Percentiles rank a stretch among this genome's conserved stretches.
phyloP scores from a whole-genome alignment of 2,329 filamentous ascomycete species.

The Fusarium multiceps region DNA sequence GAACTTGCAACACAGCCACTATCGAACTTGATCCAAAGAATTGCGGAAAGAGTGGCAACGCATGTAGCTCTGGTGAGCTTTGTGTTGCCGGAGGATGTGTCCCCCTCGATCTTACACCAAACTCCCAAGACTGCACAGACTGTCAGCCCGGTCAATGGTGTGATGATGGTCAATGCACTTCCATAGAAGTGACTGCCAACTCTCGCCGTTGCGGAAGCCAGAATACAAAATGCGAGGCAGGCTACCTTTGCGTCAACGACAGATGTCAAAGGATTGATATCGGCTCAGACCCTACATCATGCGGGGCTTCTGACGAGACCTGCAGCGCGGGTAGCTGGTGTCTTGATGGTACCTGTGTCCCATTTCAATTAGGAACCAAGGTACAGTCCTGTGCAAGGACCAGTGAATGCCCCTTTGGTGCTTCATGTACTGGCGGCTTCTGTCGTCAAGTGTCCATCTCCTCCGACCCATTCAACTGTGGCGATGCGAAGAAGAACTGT shows the following conservation, averaged over 20 bases:
- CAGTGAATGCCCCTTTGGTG: slow-evolving; percentile 16
- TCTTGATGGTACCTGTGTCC: slow-evolving; percentile 32
- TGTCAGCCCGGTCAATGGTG: slow-evolving; percentile 36
- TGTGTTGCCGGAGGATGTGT: slow-evolving; percentile 32
- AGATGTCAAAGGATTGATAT: slow-evolving; percentile 30
- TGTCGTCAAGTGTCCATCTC: slow-evolving; percentile 29
- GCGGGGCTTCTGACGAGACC: slow-evolving; percentile 14
- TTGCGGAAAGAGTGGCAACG: slow-evolving; percentile 22
- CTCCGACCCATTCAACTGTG: slow-evolving; percentile 26
- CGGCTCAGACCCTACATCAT: slow-evolving; percentile 27
- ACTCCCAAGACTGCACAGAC: not conserved
- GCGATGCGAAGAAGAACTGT: slow-evolving; percentile 10
- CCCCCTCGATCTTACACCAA: slow-evolving; percentile 12
- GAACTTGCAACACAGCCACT: slow-evolving; percentile 32
- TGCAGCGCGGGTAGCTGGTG: slow-evolving; percentile 38
- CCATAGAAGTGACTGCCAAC: slow-evolving; percentile 29
- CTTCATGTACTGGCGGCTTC: slow-evolving; percentile 8
- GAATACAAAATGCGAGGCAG: slow-evolving; percentile 6
- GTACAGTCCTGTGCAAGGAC: slow-evolving; percentile 25
- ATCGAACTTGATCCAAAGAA: slow-evolving; percentile 27
- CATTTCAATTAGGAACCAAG: slow-evolving; percentile 32
- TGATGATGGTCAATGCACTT: slow-evolving; percentile 16
- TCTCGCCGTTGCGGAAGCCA: slow-evolving; percentile 20
- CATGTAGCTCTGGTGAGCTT: slow-evolving; percentile 33
- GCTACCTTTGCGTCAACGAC: slow-evolving; percentile 33